Conservation (phyloP, 129 eudicot species). For the carrot (Daucus carota) region DNA sequence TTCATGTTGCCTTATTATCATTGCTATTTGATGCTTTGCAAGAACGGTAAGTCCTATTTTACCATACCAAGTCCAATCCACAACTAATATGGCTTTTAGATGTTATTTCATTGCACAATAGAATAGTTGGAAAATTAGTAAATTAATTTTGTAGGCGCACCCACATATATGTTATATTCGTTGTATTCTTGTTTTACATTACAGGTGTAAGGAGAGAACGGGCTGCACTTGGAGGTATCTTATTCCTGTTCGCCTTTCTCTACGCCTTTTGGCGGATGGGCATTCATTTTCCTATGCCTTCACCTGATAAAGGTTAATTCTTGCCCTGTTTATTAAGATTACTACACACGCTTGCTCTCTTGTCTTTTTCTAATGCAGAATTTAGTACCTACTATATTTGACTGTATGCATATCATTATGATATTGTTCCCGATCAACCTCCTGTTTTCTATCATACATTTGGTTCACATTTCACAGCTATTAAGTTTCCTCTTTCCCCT, state of each 20-base stretch:
- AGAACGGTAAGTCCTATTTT: constrained; percentile 45
- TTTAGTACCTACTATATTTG: background rate
- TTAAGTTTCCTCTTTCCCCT: background rate
- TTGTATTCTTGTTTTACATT: constrained; percentile 14
- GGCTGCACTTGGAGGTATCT: constrained; percentile 83
- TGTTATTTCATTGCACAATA: background rate
- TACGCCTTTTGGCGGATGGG: constrained; percentile 99
- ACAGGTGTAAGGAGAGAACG: constrained; percentile 87
- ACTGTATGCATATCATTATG: background rate
- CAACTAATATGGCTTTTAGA: background rate
- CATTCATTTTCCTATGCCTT: constrained; percentile 98
- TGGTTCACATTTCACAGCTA: background rate
- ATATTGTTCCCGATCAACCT: background rate
- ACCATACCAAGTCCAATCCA: background rate
- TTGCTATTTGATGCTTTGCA: constrained; percentile 92
- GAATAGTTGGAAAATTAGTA: background rate
- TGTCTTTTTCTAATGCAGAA: background rate
- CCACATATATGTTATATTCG: background rate
- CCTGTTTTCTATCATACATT: background rate
- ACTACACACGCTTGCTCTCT: background rate
- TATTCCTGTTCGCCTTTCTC: constrained; percentile 67
- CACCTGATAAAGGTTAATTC: constrained; percentile 86
- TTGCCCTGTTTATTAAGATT: constrained; percentile 8
- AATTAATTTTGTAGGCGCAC: background rate
- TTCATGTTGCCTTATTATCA: constrained; percentile 98